Evolutionary conservation across 2,329 filamentous ascomycete genomes (phyloP).

Genomic region (Monilinia fructicola): DNA sequence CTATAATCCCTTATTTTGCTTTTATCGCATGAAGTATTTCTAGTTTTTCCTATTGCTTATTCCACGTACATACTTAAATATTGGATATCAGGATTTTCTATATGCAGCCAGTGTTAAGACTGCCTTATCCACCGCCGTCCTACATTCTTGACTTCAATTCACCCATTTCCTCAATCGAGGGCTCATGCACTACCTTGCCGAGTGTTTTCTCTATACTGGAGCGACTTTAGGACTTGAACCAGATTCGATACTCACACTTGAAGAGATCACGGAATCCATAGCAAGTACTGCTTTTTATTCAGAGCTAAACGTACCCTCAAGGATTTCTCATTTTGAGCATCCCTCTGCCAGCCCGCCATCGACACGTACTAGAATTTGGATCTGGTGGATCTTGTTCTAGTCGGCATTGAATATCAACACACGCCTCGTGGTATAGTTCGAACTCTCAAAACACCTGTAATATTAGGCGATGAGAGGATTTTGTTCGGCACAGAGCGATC

Average conservation of each 20-base stretch:
- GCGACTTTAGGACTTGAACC: conserved; percentile 2
- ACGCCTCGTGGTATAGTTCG: neutral
- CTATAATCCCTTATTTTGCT: neutral
- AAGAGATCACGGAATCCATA: neutral
- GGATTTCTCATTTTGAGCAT: neutral
- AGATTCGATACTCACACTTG: conserved; percentile 9
- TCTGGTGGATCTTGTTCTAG: neutral
- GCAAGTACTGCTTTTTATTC: neutral
- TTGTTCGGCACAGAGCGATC: conserved; percentile 1
- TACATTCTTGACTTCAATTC: neutral
- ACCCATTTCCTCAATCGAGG: neutral
- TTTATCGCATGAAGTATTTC: neutral
- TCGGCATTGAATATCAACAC: neutral
- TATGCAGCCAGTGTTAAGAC: neutral
- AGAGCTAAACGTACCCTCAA: neutral
- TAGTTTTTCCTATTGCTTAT: neutral
- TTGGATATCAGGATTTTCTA: neutral
- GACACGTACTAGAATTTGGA: neutral
- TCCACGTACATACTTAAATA: neutral
- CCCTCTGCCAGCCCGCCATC: neutral
- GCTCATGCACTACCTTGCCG: conserved; percentile 5
- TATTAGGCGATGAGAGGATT: neutral
- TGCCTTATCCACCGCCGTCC: neutral
- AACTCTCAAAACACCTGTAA: neutral
- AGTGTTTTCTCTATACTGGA: conserved; percentile 12